phyloP scores from a whole-genome alignment of 352 stramenopile species.

The Aphanomyces stellatus region DNA sequence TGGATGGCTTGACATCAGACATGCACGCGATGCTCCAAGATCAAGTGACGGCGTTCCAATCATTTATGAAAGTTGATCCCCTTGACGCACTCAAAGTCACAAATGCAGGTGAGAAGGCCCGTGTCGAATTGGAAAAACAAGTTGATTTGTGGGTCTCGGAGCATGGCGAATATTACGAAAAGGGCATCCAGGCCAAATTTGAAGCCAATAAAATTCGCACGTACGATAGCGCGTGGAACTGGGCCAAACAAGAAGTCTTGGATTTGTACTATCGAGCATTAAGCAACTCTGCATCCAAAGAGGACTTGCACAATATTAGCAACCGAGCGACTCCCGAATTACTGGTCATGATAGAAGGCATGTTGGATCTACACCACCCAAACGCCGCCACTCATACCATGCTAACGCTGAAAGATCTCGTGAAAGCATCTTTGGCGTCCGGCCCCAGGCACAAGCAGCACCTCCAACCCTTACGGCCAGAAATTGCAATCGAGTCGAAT shows the following conservation, averaged over 20 bases:
- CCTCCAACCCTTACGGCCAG: constrained; percentile 41
- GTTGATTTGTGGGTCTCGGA: constrained; percentile 40
- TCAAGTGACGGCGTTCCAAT: constrained; percentile 37
- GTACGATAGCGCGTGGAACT: constrained; percentile 76
- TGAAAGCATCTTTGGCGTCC: constrained; percentile 35
- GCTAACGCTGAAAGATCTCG: constrained; percentile 40
- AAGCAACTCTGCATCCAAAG: not conserved
- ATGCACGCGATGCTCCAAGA: constrained; percentile 48
- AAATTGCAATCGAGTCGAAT: constrained; percentile 36
- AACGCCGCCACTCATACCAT: constrained; percentile 39
- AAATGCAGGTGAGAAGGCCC: constrained; percentile 37
- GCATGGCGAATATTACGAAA: constrained; percentile 41
- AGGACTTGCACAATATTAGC: constrained; percentile 17
- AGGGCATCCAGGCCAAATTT: constrained; percentile 44
- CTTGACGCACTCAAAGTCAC: constrained; percentile 37
- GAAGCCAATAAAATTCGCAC: constrained; percentile 57
- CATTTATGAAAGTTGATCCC: constrained; percentile 35
- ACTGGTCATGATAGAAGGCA: constrained; percentile 35
- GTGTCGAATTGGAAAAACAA: constrained; percentile 40
- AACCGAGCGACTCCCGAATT: constrained; percentile 59
- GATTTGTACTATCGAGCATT: constrained; percentile 45
- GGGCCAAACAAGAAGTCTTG: constrained; percentile 50
- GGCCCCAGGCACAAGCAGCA: constrained; percentile 46
- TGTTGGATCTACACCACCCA: constrained; percentile 31
- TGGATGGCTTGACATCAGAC: constrained; percentile 40